These are phyloP conservation scores for Naganishia albida DNA, from an alignment of 1,284 basidiomycete species.

Conservation along the genomic window DNA sequence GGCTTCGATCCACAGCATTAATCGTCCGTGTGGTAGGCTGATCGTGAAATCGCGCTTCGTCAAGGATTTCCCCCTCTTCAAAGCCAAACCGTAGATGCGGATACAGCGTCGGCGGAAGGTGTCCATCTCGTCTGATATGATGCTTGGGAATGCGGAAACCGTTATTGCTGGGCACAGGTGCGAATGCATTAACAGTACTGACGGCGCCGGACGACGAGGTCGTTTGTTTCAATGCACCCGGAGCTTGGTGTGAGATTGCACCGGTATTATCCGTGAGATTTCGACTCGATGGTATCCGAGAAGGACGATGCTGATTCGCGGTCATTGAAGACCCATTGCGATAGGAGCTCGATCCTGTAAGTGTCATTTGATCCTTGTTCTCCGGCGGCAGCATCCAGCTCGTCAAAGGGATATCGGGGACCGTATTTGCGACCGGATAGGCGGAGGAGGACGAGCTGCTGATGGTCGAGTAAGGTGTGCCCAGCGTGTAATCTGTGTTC, in stretches of 20 bases:
- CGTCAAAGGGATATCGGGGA: slow-evolving; percentile 24
- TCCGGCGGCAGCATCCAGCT: slow-evolving; percentile 25
- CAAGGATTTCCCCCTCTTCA: slow-evolving; percentile 24
- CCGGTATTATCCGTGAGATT: neutral
- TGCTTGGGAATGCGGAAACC: slow-evolving; percentile 7
- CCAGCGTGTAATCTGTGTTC: slow-evolving; percentile 21
- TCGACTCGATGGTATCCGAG: neutral
- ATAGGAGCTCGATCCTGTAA: neutral
- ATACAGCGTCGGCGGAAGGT: slow-evolving; percentile 11
- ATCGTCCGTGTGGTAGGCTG: neutral
- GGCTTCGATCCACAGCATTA: neutral
- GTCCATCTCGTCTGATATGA: slow-evolving; percentile 13
- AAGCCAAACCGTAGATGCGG: neutral
- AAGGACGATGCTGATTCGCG: neutral
- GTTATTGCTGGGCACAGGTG: neutral
- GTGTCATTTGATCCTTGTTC: neutral
- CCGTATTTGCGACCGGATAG: slow-evolving; percentile 18
- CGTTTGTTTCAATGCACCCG: slow-evolving; percentile 6
- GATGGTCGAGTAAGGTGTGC: slow-evolving; percentile 23
- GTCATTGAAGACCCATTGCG: neutral
- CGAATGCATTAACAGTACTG: neutral
- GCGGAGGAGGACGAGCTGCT: slow-evolving; percentile 20
- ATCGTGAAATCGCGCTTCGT: slow-evolving; percentile 5
- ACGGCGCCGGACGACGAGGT: neutral
- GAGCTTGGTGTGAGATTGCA: neutral